Evolutionary conservation across 1,139 yeast genomes (phyloP), one percentile per base, ranked within the genome.

Genomic region (Protomyces lactucae-debilis): DNA sequence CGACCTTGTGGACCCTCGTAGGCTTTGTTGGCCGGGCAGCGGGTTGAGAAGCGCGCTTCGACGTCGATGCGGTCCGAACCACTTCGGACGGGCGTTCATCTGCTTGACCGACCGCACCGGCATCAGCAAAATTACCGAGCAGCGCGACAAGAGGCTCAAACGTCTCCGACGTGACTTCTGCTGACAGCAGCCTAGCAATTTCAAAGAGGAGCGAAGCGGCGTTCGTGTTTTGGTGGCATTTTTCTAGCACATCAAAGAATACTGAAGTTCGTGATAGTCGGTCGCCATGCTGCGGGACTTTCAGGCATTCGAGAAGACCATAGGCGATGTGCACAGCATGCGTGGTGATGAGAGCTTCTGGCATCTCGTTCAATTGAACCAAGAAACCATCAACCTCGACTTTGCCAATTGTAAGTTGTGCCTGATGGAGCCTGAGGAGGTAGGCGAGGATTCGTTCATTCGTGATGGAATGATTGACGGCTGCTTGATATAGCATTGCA

Each of bases 51-150:
- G 16, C 23, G n/a, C 39, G 53, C 53, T 40, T 52, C 12, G 52
- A 25, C 9, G 45, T 37, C 21, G 52, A 36, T 10, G 45, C 39
- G 18, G 35, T 40, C 35, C 45, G 40, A 2, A 52, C 45, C 3
- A 43, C 12, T 3, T 52, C 57, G 9, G 57, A 53, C n/a, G n/a
- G 53, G 16, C 52, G 69, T 45, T 68, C 70, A 64, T 68, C 67
- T 9, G 64, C 65, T 8, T 65, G 55, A 12, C 69, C 70, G 5
- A 64, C 53, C n/a, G 53, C 91, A 2, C 96, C 96, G 56, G 86
- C 83, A 0, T 92, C 87, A 0, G 95, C 88, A 28, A 90, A 80
- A 69, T 88, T 96, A 73, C 89, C 96, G 54, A 89, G 76, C 28
- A 88, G 76, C 0, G 91, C 92, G 52, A 91, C 76, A 18, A 75